phyloP scores from a whole-genome alignment of 2,329 filamentous ascomycete species.

The Trichoderma cornu-damae region DNA sequence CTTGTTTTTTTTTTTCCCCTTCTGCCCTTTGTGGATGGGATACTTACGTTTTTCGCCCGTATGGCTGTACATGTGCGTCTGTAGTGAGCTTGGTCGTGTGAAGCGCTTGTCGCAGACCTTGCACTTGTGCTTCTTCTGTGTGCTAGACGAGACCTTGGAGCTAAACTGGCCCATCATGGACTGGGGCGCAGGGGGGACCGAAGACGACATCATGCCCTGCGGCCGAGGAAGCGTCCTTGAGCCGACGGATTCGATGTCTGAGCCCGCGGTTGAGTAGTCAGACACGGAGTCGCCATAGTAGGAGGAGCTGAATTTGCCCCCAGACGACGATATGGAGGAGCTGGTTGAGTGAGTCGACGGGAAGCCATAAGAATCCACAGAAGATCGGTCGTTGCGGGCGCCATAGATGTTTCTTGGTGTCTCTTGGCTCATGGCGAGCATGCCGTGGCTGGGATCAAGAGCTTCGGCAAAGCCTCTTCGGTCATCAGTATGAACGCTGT shows the following conservation, averaged over 20 bases:
- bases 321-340: constrained; percentile 86
- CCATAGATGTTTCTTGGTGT: constrained; percentile 88
- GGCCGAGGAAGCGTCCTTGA: constrained; percentile 82
- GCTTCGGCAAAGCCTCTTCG: constrained; percentile 77
- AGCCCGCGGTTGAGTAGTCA: constrained; percentile 86
- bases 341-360: constrained; percentile 77
- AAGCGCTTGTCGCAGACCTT: constrained; percentile 98
- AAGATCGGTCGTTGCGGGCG: constrained; percentile 60
- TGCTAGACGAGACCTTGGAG: constrained; percentile 91
- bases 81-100: constrained; percentile 85
- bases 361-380: constrained; percentile 86
- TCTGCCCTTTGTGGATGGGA: no score
- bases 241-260: constrained; percentile 75
- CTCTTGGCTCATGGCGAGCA: constrained; percentile 94
- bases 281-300: constrained; percentile 87
- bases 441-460: constrained; percentile 86
- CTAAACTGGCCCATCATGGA: constrained; percentile 99
- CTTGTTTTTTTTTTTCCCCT: no score
- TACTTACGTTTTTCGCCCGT: constrained; percentile 95
- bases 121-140: constrained; percentile 99
- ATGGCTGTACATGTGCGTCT: constrained; percentile 98
- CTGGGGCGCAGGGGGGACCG: constrained; percentile 75
- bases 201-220: constrained; percentile 55
- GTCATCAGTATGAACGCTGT: constrained; percentile 45
- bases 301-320: constrained; percentile 69